A percentile compares a stretch with the other conserved stretches of the same genome.
Conservation (phyloP, 2,329 filamentous ascomycete genomes). For the Microdochium nivale region DNA sequence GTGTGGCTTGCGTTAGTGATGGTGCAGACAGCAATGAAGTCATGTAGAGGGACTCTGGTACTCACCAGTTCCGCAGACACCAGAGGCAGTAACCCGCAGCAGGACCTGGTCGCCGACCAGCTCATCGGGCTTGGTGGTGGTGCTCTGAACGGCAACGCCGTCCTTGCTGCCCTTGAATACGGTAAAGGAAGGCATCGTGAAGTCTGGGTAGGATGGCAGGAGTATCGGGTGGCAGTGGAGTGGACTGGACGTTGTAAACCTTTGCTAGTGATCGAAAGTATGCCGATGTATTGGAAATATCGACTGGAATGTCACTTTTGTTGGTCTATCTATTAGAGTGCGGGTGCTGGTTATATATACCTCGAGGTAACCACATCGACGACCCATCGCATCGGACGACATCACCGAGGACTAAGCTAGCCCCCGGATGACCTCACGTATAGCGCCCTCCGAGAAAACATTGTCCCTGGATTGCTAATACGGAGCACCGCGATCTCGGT, state of each 20-base stretch:
- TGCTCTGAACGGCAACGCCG: slow-evolving; percentile 42
- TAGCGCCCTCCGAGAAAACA: neutral
- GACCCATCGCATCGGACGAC: neutral
- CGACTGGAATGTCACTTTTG: no score
- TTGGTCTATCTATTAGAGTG: no score
- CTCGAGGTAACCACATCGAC: no score
- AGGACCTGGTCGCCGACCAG: slow-evolving; percentile 47
- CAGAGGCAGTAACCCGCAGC: slow-evolving; percentile 55
- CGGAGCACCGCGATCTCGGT: neutral
- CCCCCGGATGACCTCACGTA: neutral
- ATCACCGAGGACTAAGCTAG: neutral
- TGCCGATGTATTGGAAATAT: no score
- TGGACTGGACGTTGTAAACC: no score
- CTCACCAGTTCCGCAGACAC: slow-evolving; percentile 52
- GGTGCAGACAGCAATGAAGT: neutral
- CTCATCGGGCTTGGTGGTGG: slow-evolving; percentile 34
- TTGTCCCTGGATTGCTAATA: neutral
- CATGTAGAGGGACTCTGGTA: neutral
- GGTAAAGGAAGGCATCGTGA: slow-evolving; percentile 36
- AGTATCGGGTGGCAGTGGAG: no score
- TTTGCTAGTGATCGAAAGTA: no score
- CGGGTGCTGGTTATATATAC: no score
- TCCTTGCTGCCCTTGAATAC: slow-evolving; percentile 55
- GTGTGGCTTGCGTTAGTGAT: neutral
- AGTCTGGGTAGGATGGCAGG: neutral